Base-by-base conservation (phyloP, 164 flowering plant genomes). In the Cinnamomum chago region DNA sequence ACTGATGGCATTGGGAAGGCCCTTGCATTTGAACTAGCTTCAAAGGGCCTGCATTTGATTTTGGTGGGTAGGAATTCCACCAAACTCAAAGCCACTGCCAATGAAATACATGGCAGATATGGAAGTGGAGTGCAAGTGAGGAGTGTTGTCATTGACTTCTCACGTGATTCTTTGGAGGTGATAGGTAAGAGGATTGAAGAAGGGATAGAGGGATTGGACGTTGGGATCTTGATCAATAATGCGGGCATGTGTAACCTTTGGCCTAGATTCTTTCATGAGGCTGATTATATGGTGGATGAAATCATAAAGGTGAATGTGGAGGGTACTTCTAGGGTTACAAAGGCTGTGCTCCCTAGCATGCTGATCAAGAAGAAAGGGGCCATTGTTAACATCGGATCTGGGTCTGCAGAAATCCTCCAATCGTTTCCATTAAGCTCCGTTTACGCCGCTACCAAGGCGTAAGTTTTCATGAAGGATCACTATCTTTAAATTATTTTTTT, bases 1-100 rank as follows among this genome's bases (percentile, higher is more conserved):
- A 88, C 94, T 5, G 90, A 88, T 50, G 94, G 94, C 0, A 90
- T 90, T 27, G 93, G 91, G 1, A 86, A 85, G 76, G 85, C 87
- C 62, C 40, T 88, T 4, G 83, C 86, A 12, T 76, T 86, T 35
- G 81, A 88, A 23, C 66, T 90, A 7, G 90, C 94, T 14, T 68
- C 74, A 0, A 79, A 79, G 25, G 89, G 92, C 62, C 84, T 88
- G 24, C 82, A 86, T 76, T 67, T 90, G 6, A 72, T 90, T 22
- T 68, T 88, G 20, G 82, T 90, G 2, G 86, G 88, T 7, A 71
- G 90, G 72, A 81, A 80, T 79, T 79, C 83, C 0, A 24, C 62
- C 0, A 90, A 90, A 35, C 86, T 90, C 25, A 27, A 76, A 51
- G 58, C 24, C 1, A 74, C 74, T 4, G 68, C 82, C 0, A 58